Percentiles rank a stretch among this genome's conserved stretches.
Evolutionary conservation across 1,139 yeast genomes (phyloP).

Genomic region (Pneumocystis murina): DNA sequence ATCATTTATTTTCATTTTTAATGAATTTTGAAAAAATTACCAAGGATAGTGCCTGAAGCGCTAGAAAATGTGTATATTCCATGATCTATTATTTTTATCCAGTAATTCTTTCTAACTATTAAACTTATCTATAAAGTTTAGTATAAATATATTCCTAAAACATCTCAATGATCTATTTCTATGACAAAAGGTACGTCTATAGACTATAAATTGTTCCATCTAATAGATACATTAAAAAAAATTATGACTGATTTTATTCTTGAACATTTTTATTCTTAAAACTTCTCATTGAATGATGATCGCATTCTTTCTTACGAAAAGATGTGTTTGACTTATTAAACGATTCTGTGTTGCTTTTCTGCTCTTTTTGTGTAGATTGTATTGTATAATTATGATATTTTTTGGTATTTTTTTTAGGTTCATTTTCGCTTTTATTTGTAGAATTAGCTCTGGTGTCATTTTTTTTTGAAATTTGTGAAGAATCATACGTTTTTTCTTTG

Average conservation of each 20-base stretch:
- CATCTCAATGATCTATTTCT: neutral
- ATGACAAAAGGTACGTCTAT: neutral
- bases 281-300: neutral
- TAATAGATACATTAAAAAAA: neutral
- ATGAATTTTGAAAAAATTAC: neutral
- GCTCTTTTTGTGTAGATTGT: neutral
- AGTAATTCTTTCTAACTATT: neutral
- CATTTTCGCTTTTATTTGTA: neutral
- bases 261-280: neutral
- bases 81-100: neutral
- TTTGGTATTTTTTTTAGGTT: neutral
- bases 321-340: neutral
- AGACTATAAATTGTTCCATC: neutral
- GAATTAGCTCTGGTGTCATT: neutral
- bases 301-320: neutral
- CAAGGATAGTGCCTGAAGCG: neutral
- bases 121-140: neutral
- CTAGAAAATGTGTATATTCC: neutral
- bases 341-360: neutral
- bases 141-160: neutral
- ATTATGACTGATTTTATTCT: neutral
- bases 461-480: neutral
- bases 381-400: neutral
- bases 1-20: neutral
- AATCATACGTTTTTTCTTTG: neutral